Evolutionary conservation across 768 basidiomycete genomes (phyloP).

Genomic region (Hericium coralloides): DNA sequence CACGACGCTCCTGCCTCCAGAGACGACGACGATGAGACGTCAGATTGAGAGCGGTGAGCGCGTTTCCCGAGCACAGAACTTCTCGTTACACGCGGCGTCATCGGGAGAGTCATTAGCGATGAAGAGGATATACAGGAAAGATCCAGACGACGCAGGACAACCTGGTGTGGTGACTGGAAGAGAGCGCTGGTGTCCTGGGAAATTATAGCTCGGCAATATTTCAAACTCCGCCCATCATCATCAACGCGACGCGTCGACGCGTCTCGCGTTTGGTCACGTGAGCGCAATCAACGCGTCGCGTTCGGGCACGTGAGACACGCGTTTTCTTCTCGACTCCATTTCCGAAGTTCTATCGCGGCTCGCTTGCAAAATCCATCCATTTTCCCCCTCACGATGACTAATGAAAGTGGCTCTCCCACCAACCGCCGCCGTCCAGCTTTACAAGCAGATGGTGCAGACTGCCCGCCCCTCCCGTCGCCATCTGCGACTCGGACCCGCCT

Average conservation of each 20-base stretch:
- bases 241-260: slow-evolving; percentile 4
- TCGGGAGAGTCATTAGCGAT: slow-evolving; percentile 11
- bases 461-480: slow-evolving; percentile 7
- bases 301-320: slow-evolving; percentile 9
- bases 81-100: slow-evolving; percentile 11
- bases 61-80: slow-evolving; percentile 27
- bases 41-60: slow-evolving; percentile 19
- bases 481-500: slow-evolving; percentile 1
- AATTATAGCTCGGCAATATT: slow-evolving; percentile 13
- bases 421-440: slow-evolving; percentile 8
- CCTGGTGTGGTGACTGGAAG: slow-evolving; percentile 3
- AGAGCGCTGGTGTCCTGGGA: slow-evolving; percentile 4
- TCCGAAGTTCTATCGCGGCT: too few species aligned
- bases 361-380: too few species aligned
- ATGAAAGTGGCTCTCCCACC: background rate
- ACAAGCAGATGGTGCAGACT: slow-evolving; percentile 15
- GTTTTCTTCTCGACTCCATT: background rate
- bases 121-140: slow-evolving; percentile 1
- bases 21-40: slow-evolving; percentile 27
- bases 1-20: slow-evolving; percentile 9
- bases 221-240: slow-evolving; percentile 20
- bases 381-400: background rate
- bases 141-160: slow-evolving; percentile 7
- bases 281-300: slow-evolving; percentile 17
- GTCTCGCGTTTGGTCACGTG: slow-evolving; percentile 4